Evolutionary conservation across 805 yeast species (phyloP), one percentile per base, ranked within the genome.

Genomic region (Ogataea allantospora): DNA sequence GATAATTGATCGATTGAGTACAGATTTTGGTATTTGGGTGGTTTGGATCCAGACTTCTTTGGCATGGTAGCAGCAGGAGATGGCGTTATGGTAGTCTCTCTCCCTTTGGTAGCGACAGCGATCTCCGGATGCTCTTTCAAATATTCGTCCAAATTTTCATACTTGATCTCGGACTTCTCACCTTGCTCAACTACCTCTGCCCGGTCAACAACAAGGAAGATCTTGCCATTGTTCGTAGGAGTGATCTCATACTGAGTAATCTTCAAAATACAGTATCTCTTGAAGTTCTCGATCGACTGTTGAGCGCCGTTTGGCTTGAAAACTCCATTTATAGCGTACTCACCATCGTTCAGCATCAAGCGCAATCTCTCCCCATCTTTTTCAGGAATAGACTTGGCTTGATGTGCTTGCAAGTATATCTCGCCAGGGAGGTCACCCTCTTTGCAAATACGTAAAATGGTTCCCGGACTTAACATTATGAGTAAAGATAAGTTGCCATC

Each of bases 1-100:
- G 96, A 87, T 35, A 93, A 68, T 46, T 82, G 87, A 55, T 87
- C 96, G 50, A 89, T 86, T 8, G 95, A 83, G 50, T 75, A 77
- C 26, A 84, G 68, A 38, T 66, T 66, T 20, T 73, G 70, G 28
- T 55, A 55, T 14, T 46, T 43, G 12, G 48, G 54, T 16, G 51
- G 47, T 17, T 54, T 44, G 20, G 51, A 27, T 7, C 30, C 42
- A 27, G 51, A 40, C 31, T 34, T 49, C 32, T 32, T 24, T 3
- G 45, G 34, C 27, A 41, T 31, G 9, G 40, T 25, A 40, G 30
- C 39, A 5, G 45, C 50, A 17, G 50, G 50, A 9, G 50, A 46
- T 12, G 50, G 47, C 11, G 50, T 42, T 30, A 46, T 42, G 6
- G 44, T 35, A 25, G 37, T 17, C 25, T 46, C 50, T 22, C 41